Conservation (phyloP, 805 yeast genomes). For the Saccharomycopsis babjevae region DNA sequence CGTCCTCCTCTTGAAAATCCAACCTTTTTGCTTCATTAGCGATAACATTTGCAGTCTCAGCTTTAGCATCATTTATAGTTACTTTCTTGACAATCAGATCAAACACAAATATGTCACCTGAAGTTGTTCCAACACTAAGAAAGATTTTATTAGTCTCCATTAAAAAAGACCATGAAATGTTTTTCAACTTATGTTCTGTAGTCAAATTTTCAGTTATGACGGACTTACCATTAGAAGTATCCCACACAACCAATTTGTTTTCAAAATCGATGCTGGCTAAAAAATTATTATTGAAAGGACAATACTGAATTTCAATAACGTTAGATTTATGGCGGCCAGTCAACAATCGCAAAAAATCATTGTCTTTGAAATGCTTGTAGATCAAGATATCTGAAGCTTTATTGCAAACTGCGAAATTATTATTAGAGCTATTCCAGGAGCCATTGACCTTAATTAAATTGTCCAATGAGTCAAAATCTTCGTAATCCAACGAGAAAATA, state of each 20-base stretch:
- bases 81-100: conserved; percentile 12
- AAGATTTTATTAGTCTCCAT: conserved; percentile 19
- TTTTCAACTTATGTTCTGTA: conserved; percentile 22
- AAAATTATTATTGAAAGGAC: conserved; percentile 45
- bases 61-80: background rate
- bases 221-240: conserved; percentile 30
- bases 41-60: conserved; percentile 19
- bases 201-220: conserved; percentile 25
- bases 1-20: conserved; percentile 19
- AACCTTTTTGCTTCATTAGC: conserved; percentile 14
- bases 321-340: conserved; percentile 19
- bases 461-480: conserved; percentile 24
- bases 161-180: conserved; percentile 28
- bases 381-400: conserved; percentile 37
- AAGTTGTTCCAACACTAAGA: conserved; percentile 29
- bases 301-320: conserved; percentile 46
- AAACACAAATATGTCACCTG: conserved; percentile 30
- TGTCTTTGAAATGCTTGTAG: conserved; percentile 21
- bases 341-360: background rate
- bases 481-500: background rate
- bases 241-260: conserved; percentile 47
- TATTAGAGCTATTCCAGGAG: conserved; percentile 39
- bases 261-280: conserved; percentile 51
- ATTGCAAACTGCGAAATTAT: conserved; percentile 57
- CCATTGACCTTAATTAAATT: conserved; percentile 30